Evolutionary conservation across 257 asterid genomes (phyloP), one percentile per base, ranked within the genome.

Genomic region (Cruciata laevipes): DNA sequence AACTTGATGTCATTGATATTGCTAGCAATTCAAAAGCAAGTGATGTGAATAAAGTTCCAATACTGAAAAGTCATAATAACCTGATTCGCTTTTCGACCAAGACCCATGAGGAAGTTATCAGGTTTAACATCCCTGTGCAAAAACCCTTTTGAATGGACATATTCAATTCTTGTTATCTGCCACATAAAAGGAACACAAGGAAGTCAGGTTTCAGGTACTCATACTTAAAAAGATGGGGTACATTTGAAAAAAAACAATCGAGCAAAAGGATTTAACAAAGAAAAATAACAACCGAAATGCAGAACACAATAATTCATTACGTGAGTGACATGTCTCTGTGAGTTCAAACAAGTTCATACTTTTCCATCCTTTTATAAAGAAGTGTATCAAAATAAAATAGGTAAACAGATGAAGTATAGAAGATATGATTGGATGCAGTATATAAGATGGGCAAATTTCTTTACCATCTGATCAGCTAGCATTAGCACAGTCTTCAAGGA

Each of bases 401-500:
- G 12, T 10, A 67, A 49, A 66, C 18, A 6, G n/a, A 49, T 21
- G 6, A 49, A 32, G 57, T 47, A 32, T 37, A 32, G 44, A 61
- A 61, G 16, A 16, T 6, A 60, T 61, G 66, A 31, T 35, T 35
- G 31, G 35, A 18, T 35, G 23, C 8, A n/a, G 55, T 47, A 47
- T 7, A 33, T n/a, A 32, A 7, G 18, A 62, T 13, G 4, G 49
- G 23, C 10, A 6, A 21, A 42, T 18, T 60, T 47, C 18, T 65
- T 82, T 80, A 92, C 98, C 98, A 92, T 89, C 81, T 92, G 98
- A 83, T 89, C 97, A 7, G 98, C 98, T 83, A 89, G 74, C 97
- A 87, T 87, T 66, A 92, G 76, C 64, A 87, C 98, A 24, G 95
- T 89, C 83, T 92, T 89, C 86, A 89, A 76, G 4, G 97, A 83